Base-by-base conservation (phyloP, 805 yeast genomes). In the Candida taoyuanica region DNA sequence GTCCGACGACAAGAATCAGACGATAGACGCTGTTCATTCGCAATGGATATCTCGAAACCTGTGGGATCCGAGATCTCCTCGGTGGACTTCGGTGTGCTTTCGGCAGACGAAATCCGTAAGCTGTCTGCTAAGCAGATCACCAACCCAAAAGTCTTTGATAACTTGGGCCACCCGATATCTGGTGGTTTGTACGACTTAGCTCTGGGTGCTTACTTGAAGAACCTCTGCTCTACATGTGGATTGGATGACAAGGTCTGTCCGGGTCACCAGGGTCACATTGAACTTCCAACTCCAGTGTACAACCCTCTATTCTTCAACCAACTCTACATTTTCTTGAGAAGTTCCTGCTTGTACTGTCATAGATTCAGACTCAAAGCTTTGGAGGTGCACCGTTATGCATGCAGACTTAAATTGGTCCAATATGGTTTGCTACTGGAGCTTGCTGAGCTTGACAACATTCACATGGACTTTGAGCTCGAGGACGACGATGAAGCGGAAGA, bases 181-280 rank as follows among this genome's bases (percentile, higher is more conserved):
- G 89, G 93, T 43, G 99, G 99, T 62, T 68, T 93, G 24, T 93
- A 93, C 56, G 99, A 93, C 64, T 73, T 91, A 45, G 79, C 96
- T n/a, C 67, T 93, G 29, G 99, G 99, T 49, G 98, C 98, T 1
- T 93, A 88, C 56, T 68, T 87, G 46, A 74, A 81, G 56, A 86
- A 91, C 60, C 71, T 85, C 42, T 65, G 99, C 75, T 74, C 93
- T 17, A 91, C 98, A 1, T 93, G 99, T 74, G 96, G 98, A 15
- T 70, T 91, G 46, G 96, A 89, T 59, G 97, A 91, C 51, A 79
- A 83, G 57, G 81, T 77, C 52, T 93, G 99, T 68, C 97, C 97
- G 4, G 99, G 99, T 33, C 99, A 93, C 62, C 87, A 88, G 62
- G 99, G 99, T 44, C 98, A 93, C 62, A 88, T 93, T 47, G 97